Conservation (phyloP, 768 basidiomycete genomes). For the Panaeolus cyanescens region DNA sequence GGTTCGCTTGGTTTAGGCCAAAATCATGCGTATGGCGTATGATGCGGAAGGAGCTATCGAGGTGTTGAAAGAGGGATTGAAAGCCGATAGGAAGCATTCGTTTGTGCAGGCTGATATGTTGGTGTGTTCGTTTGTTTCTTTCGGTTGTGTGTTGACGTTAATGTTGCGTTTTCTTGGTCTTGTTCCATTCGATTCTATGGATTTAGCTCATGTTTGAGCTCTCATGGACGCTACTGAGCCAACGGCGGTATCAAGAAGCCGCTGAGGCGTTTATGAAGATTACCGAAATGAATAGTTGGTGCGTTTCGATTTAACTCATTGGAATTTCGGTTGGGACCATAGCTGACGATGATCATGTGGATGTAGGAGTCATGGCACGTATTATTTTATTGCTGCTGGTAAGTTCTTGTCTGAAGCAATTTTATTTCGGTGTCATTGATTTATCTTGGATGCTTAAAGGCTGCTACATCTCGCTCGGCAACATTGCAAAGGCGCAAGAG, state of each 20-base stretch:
- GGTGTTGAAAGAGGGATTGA: conserved; percentile 59
- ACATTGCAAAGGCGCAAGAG: conserved; percentile 58
- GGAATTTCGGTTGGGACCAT: background rate
- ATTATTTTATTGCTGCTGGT: conserved; percentile 77
- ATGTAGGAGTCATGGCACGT: conserved; percentile 74
- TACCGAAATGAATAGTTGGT: conserved; percentile 74
- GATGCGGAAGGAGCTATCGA: conserved; percentile 67
- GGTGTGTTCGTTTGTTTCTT: conserved; percentile 37
- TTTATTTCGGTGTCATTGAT: background rate
- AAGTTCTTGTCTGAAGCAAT: conserved; percentile 12
- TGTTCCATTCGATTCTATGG: too few species aligned
- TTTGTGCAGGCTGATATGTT: conserved; percentile 77
- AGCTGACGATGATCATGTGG: background rate
- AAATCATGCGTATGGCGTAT: conserved; percentile 71
- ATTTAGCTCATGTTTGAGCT: conserved; percentile 72
- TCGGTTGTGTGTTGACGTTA: background rate
- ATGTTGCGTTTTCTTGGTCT: too few species aligned
- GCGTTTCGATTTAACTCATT: conserved; percentile 12
- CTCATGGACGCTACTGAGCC: conserved; percentile 71
- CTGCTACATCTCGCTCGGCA: conserved; percentile 60
- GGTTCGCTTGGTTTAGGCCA: conserved; percentile 56
- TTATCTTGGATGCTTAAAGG: conserved; percentile 33
- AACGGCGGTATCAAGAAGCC: conserved; percentile 65
- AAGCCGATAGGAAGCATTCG: conserved; percentile 48
- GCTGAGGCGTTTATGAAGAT: conserved; percentile 67